Percentiles rank a stretch among this genome's conserved stretches.
These are phyloP conservation scores for Talaromyces sp. DNA, from an alignment of 2,329 filamentous ascomycete genomes.

Conservation along the genomic window DNA sequence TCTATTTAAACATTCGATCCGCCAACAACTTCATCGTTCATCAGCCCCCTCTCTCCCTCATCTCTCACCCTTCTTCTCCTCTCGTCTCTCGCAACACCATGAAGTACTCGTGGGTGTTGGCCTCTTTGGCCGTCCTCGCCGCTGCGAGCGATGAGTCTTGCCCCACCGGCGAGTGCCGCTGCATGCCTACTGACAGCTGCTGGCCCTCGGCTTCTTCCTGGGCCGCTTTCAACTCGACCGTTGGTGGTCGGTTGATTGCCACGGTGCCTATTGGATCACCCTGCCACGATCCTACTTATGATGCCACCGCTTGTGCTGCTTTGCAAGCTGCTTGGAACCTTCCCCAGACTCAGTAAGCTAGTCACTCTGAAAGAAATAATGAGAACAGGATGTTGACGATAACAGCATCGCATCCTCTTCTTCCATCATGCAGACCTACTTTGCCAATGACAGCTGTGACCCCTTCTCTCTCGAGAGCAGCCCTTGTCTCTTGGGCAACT, in stretches of 20 bases:
- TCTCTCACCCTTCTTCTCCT: too few relatives aligned
- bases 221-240: conserved; percentile 36
- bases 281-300: conserved; percentile 27
- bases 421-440: conserved; percentile 32
- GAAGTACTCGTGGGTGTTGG: conserved; percentile 7
- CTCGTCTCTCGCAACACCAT: not conserved
- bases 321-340: conserved; percentile 2
- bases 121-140: not conserved
- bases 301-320: conserved; percentile 2
- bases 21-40: not conserved
- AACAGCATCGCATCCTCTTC: conserved; percentile 24
- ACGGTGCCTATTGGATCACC: conserved; percentile 31
- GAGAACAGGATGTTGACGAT: not conserved
- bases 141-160: not conserved
- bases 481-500: conserved; percentile 30
- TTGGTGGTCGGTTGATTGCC: conserved; percentile 37
- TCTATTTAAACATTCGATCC: not conserved
- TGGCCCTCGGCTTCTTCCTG: conserved; percentile 40
- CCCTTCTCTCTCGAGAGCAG: conserved; percentile 26
- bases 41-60: not conserved
- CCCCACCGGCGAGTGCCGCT: conserved; percentile 14
- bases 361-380: not conserved
- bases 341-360: conserved; percentile 8
- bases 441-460: conserved; percentile 33
- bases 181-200: conserved; percentile 31